Conservation (phyloP, 768 basidiomycete genomes). For the Boletus edulis region DNA sequence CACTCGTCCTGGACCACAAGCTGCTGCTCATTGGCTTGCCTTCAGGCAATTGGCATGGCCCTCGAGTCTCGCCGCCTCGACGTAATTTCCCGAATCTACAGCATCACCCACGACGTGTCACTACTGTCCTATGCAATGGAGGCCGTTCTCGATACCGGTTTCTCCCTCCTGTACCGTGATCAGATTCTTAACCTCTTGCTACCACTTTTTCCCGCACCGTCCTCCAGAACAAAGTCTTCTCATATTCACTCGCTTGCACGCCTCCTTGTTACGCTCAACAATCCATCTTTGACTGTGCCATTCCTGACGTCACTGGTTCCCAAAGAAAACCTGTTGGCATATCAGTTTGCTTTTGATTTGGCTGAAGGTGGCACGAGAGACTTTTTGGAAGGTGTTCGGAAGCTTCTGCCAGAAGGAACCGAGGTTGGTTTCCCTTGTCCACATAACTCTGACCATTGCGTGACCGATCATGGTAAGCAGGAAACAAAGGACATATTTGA, state of each 20-base stretch:
- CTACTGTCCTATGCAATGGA: constrained; percentile 91
- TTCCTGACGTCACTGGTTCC: constrained; percentile 71
- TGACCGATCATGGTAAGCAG: constrained; percentile 34
- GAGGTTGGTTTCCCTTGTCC: constrained; percentile 41
- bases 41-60: constrained; percentile 90
- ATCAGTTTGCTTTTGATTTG: constrained; percentile 95
- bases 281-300: constrained; percentile 72
- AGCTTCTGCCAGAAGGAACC: constrained; percentile 64
- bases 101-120: constrained; percentile 68
- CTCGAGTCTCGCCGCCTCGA: constrained; percentile 89
- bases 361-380: constrained; percentile 93
- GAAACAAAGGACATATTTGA: constrained; percentile 62
- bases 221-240: constrained; percentile 66
- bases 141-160: constrained; percentile 85
- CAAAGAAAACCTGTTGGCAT: constrained; percentile 74
- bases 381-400: constrained; percentile 77
- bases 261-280: constrained; percentile 84
- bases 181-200: constrained; percentile 77
- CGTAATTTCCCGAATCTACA: constrained; percentile 75
- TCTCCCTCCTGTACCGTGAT: constrained; percentile 82
- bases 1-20: not conserved
- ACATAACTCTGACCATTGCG: not conserved
- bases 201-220: constrained; percentile 80
- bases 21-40: constrained; percentile 8
- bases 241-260: constrained; percentile 83